These are phyloP conservation scores for Coemansia sp. DNA, from an alignment of 192 early-diverging fungal genomes.

Conservation along the genomic window DNA sequence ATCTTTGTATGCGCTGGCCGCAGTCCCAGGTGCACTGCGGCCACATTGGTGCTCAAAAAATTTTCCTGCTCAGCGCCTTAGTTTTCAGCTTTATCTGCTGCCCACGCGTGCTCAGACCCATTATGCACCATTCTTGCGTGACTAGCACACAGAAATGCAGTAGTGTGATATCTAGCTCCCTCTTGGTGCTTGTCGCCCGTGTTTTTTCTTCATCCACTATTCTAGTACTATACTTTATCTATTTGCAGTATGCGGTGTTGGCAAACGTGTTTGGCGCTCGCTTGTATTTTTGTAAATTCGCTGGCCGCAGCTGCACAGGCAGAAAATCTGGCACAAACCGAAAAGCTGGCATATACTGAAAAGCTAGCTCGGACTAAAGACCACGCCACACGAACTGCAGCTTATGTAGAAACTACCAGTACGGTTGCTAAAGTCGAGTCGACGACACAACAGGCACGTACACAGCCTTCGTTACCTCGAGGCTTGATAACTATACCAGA, in stretches of 20 bases:
- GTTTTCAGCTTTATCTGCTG: neutral
- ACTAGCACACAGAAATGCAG: neutral
- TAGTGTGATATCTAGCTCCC: neutral
- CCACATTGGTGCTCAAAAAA: neutral
- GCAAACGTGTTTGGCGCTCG: neutral
- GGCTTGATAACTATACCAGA: neutral
- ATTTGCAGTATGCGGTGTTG: neutral
- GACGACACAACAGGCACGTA: too few species aligned
- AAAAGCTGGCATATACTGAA: too few species aligned
- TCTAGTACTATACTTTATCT: neutral
- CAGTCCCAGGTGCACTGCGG: neutral
- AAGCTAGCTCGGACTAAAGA: too few species aligned
- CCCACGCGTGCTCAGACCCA: neutral
- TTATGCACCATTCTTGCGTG: neutral
- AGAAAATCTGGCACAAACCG: too few species aligned
- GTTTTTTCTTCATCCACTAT: neutral
- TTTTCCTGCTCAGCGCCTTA: neutral
- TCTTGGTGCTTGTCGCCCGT: neutral
- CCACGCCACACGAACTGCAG: too few species aligned
- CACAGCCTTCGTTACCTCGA: too few species aligned
- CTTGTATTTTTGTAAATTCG: neutral
- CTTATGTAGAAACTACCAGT: too few species aligned
- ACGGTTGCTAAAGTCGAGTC: too few species aligned
- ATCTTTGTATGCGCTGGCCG: neutral
- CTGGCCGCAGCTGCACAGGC: neutral